Conservation (phyloP, 129 eudicot genomes). For the Escallonia herrerae region DNA sequence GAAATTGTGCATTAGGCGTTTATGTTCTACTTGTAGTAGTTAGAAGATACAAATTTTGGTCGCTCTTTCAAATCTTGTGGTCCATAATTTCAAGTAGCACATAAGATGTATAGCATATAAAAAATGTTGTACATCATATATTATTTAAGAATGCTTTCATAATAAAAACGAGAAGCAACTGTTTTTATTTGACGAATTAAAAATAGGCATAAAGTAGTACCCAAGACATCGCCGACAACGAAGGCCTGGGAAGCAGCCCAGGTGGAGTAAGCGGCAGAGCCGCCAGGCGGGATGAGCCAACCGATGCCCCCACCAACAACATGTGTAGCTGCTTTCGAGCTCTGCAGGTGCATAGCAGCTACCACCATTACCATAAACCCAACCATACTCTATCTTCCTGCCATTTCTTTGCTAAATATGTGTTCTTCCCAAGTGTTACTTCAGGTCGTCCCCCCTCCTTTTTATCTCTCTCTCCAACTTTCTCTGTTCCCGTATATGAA, state of each 20-base stretch:
- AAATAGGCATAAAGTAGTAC: constrained; percentile 5
- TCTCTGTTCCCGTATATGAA: neutral
- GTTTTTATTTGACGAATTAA: no score
- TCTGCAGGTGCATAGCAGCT: constrained; percentile 28
- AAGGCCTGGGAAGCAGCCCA: constrained; percentile 51
- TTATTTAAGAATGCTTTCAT: no score
- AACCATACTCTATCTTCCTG: constrained; percentile 18
- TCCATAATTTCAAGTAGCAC: no score
- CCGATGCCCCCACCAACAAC: constrained; percentile 41
- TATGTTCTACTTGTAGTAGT: no score
- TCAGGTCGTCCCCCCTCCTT: constrained; percentile 36
- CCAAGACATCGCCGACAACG: constrained; percentile 44
- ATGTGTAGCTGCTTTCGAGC: constrained; percentile 49
- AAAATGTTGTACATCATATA: no score
- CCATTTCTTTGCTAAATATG: constrained; percentile 16
- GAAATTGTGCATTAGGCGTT: no score
- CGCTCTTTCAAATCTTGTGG: no score
- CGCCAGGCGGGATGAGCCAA: constrained; percentile 43
- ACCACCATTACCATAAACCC: constrained; percentile 18
- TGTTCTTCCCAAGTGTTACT: constrained; percentile 25
- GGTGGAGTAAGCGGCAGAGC: constrained; percentile 22
- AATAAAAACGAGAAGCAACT: no score
- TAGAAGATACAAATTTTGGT: no score
- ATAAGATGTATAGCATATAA: no score
- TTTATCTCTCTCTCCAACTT: constrained; percentile 1